Evolutionary conservation across 345 rosid genomes (phyloP), one percentile per base, ranked within the genome.

Genomic region (Euphorbia peplus): DNA sequence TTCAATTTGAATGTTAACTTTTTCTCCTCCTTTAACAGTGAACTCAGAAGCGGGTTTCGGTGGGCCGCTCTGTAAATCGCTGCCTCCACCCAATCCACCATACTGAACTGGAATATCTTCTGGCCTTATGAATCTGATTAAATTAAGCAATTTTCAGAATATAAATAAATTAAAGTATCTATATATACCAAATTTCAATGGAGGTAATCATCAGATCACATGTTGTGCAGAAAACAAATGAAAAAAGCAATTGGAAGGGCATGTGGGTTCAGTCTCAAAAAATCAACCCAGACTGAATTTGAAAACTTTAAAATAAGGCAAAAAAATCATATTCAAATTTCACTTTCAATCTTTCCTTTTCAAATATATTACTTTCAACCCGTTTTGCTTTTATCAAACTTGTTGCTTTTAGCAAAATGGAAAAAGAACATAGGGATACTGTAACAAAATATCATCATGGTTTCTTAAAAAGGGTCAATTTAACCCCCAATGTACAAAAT

Each of bases 1-100:
- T 77, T 95, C 99, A 3, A 95, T 92, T 77, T 95, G 96, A 68
- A 95, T 95, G 82, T 91, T 91, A 30, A 95, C 99, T 85, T 84
- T 95, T 81, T 95, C 99, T 41, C 96, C 97, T 12, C 98, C 99
- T 54, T 90, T 95, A 64, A 95, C 84, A 11, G 87, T 69, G 82
- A 95, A 92, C 84, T 95, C 97, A 18, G 98, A 90, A 0, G 97
- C 98, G 0, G 98, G 96, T 66, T 90, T 89, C 0, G 92, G 86
- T 0, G 87, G 90, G 35, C 84, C 90, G 42, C 80, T 86, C 69
- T 82, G 89, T 37, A 67, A 73, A 65, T 91, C 96, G 44, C 81
- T 76, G 72, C 88, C 84, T 70, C 90, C 86, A 57, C 91, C 76
- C 64, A 95, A 86, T 2, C 99, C 99, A 25, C 98, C 97, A 41